phyloP scores from a whole-genome alignment of 2,329 filamentous ascomycete genomes.

The Calonectria leucothoes region DNA sequence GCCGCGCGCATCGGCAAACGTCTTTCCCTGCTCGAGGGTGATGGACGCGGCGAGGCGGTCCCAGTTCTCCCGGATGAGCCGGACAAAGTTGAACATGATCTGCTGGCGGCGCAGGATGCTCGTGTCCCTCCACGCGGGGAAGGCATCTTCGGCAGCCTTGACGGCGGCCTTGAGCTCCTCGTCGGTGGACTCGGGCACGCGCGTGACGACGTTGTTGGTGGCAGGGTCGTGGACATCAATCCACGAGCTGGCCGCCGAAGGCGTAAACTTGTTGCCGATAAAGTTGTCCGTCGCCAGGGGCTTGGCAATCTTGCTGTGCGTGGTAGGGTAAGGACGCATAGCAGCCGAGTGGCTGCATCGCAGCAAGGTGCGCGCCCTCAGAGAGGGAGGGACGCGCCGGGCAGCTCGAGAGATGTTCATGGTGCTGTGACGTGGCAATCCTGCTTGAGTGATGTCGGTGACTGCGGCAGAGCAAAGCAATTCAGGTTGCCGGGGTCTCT shows the following conservation, averaged over 20 bases:
- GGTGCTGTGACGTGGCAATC: not conserved
- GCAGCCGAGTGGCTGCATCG: slow-evolving; percentile 23
- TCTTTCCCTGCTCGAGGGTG: slow-evolving; percentile 82
- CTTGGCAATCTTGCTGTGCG: slow-evolving; percentile 56
- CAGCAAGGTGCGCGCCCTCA: slow-evolving; percentile 16
- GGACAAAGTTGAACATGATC: slow-evolving; percentile 82
- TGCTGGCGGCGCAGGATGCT: slow-evolving; percentile 75
- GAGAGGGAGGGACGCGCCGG: slow-evolving; percentile 15
- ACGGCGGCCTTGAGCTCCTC: slow-evolving; percentile 76
- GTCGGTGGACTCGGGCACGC: slow-evolving; percentile 75
- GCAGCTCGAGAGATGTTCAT: slow-evolving; percentile 21
- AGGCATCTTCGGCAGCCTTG: slow-evolving; percentile 76
- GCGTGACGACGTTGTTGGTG: slow-evolving; percentile 81
- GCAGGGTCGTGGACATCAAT: slow-evolving; percentile 83
- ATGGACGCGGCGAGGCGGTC: slow-evolving; percentile 79
- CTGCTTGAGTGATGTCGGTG: not conserved
- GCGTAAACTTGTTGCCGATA: slow-evolving; percentile 77
- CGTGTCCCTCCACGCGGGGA: slow-evolving; percentile 73
- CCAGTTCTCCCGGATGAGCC: slow-evolving; percentile 78
- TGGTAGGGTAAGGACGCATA: slow-evolving; percentile 23
- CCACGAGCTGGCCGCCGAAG: slow-evolving; percentile 73
- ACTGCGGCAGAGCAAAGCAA: not conserved
- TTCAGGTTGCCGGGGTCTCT: not conserved
- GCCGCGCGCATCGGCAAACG: slow-evolving; percentile 77
- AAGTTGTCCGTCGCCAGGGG: slow-evolving; percentile 79